Evolutionary conservation across 768 basidiomycete species (phyloP), one percentile per base, ranked within the genome.

Genomic region (Kwoniella pini): DNA sequence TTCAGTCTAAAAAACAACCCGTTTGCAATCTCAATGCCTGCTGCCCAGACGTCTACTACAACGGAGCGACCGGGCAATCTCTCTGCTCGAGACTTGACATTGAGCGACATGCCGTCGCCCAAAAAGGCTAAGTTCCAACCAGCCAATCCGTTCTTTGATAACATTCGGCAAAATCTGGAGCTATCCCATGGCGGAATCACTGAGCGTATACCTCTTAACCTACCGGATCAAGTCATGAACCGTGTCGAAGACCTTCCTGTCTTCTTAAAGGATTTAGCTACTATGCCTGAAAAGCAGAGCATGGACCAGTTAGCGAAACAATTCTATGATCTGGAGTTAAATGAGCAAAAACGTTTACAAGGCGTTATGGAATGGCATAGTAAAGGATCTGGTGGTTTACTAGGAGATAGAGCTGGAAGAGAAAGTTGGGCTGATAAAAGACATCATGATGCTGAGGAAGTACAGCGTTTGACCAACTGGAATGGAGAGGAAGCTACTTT

Each of bases 111-210:
- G 28, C 48, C 48, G 7, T 50, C 48, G 31, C 48, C 48, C 15
- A 54, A 50, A 24, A 58, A 58, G 36, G 33, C 44, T 4, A 61
- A 61, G 27, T 54, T 77, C 51, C 74, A 80, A 70, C 70, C 87
- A 4, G 85, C 82, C 67, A 97, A 95, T 75, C 95, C 95, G 10
- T 98, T 98, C 81, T 97, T 91, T 68, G 94, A 98, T 78, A 88
- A 89, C 69, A 89, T 98, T 69, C 74, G 81, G 22, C 80, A 81
- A 53, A 80, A 81, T 60, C 75, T 86, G 2, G 92, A 96, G 79
- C 84, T 96, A 22, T 84, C 87, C 2, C 82, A 81, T 24, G 82
- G 81, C 2, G 74, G 82, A 63, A 77, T 77, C 57, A 89, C 87
- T 0, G 90, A 92, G 69, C 87, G 89, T 31, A 94, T 95, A 36